Evolutionary conservation across 2,329 filamentous ascomycete genomes (phyloP).

Genomic region (Lecanosticta acicola): DNA sequence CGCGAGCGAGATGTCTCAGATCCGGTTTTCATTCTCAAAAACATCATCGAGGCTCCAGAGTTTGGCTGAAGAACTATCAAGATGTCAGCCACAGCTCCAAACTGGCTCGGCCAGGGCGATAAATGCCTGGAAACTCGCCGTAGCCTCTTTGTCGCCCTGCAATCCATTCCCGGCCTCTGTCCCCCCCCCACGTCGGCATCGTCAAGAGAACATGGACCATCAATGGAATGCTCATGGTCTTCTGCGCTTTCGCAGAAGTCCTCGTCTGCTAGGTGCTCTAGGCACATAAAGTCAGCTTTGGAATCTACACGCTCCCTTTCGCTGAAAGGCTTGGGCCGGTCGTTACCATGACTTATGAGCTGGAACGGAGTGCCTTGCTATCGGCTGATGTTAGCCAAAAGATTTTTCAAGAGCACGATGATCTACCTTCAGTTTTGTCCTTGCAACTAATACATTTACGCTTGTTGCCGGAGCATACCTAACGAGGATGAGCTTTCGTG

Average conservation of each 20-base stretch:
- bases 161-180: constrained; percentile 48
- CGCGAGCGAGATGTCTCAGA: no score
- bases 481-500: constrained; percentile 47
- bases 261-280: constrained; percentile 49
- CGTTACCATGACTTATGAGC: constrained; percentile 41
- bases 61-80: no score
- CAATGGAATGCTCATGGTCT: constrained; percentile 37
- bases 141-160: constrained; percentile 47
- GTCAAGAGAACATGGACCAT: constrained; percentile 41
- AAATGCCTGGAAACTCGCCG: constrained; percentile 51
- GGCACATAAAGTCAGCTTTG: constrained; percentile 47
- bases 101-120: constrained; percentile 43
- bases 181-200: constrained; percentile 46
- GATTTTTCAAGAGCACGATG: constrained; percentile 47
- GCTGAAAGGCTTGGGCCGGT: constrained; percentile 45
- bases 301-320: constrained; percentile 47
- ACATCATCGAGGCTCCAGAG: no score
- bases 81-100: no score
- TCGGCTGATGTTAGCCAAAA: constrained; percentile 38
- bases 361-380: constrained; percentile 41
- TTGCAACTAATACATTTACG: constrained; percentile 48
- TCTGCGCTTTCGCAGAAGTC: constrained; percentile 46
- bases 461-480: constrained; percentile 45
- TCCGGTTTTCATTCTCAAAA: no score
- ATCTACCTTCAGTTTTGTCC: constrained; percentile 52